These are phyloP conservation scores for Primulina eburnea DNA, from an alignment of 257 asterid genomes.

Conservation along the genomic window DNA sequence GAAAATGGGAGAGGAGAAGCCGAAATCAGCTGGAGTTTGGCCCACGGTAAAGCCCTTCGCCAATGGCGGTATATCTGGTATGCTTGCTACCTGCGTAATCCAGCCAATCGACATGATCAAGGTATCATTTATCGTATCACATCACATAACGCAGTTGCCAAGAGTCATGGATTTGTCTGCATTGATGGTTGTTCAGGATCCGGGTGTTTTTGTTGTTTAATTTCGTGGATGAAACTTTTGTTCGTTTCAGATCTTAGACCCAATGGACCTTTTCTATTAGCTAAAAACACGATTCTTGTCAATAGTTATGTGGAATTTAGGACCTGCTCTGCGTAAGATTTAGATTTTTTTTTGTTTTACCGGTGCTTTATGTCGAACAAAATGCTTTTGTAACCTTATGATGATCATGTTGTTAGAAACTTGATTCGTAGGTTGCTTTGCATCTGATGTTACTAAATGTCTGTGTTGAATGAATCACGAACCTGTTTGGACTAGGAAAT, in stretches of 20 bases:
- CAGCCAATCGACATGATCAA: constrained; percentile 61
- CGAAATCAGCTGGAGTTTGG: constrained; percentile 79
- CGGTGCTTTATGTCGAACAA: not conserved
- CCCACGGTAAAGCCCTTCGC: constrained; percentile 79
- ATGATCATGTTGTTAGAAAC: not conserved
- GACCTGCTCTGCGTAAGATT: not conserved
- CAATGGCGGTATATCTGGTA: constrained; percentile 91
- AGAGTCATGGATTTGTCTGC: not conserved
- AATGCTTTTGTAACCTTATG: not conserved
- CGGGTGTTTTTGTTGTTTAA: not conserved
- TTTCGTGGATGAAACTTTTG: constrained; percentile 10
- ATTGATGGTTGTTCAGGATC: not conserved
- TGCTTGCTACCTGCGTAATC: constrained; percentile 71
- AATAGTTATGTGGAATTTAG: not conserved
- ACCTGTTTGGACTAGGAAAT: not conserved
- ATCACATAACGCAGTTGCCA: not conserved
- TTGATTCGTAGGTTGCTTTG: not conserved
- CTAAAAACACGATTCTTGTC: constrained; percentile 1
- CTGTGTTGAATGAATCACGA: not conserved
- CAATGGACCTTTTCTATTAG: constrained; percentile 16
- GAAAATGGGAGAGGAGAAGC: constrained; percentile 69
- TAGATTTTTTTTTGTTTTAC: not conserved
- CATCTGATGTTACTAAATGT: not conserved
- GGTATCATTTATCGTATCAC: constrained; percentile 27
- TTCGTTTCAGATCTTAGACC: constrained; percentile 34